Conservation (phyloP, 2,329 filamentous ascomycete genomes). For the Allantophomopsis cytisporea region DNA sequence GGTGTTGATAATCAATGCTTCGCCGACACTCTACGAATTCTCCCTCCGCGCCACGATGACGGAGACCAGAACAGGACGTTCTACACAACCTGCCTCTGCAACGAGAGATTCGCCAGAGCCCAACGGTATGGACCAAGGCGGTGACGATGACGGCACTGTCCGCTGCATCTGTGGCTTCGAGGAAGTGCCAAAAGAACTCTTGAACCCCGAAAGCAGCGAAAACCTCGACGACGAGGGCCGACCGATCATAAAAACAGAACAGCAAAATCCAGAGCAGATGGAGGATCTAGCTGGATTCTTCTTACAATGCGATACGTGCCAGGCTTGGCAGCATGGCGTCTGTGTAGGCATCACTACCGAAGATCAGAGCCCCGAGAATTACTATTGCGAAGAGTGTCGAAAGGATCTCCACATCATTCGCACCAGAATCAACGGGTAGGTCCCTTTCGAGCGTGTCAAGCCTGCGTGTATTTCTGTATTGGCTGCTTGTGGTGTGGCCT, state of each 20-base stretch:
- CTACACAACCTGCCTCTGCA: too few relatives aligned
- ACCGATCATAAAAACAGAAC: constrained; percentile 40
- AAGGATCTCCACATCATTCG: constrained; percentile 83
- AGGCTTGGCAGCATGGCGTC: constrained; percentile 97
- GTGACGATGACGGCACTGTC: constrained; percentile 83
- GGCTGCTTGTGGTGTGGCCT: too few relatives aligned
- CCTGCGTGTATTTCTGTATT: too few relatives aligned
- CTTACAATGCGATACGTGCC: constrained; percentile 94
- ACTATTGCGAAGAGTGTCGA: constrained; percentile 92
- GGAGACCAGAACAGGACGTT: too few relatives aligned
- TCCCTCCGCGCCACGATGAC: too few relatives aligned
- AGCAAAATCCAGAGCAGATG: constrained; percentile 33
- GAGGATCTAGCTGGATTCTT: constrained; percentile 92
- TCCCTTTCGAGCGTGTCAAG: constrained; percentile 9
- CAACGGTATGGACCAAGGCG: constrained; percentile 55
- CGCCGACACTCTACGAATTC: too few relatives aligned
- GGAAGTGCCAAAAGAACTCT: constrained; percentile 70
- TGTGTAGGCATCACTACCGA: constrained; percentile 97
- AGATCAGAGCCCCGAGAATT: constrained; percentile 84
- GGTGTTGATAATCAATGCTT: too few relatives aligned
- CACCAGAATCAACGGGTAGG: constrained; percentile 75
- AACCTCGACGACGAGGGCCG: constrained; percentile 42
- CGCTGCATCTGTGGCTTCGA: constrained; percentile 89
- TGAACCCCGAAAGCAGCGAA: constrained; percentile 37
- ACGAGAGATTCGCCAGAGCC: too few relatives aligned